Base-by-base conservation (phyloP, 805 yeast species). In the Candida parachauliodes region DNA sequence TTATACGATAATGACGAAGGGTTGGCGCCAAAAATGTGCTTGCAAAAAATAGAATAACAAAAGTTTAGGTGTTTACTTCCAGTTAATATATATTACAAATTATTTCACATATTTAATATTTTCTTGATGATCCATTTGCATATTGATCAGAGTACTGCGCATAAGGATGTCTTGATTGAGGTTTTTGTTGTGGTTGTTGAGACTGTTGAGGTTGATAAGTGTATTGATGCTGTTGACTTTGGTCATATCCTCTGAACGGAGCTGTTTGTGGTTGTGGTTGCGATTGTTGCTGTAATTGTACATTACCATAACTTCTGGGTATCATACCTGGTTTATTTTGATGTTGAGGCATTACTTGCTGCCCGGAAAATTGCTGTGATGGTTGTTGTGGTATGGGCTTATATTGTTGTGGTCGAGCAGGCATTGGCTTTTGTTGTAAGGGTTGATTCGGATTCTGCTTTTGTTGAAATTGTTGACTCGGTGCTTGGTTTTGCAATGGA, bases 11-110 rank as follows among this genome's bases (percentile, higher is more conserved):
- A 40, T 7, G 16, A 16, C 8, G 43, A 38, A 12, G 72, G 73
- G 2, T 54, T 65, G 44, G 60, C 64, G 3, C 73, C 73, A 0
- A 45, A 47, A 28, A 40, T 52, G 29, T 58, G 64, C 43, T 44
- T 63, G 17, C 44, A 44, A 28, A 42, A 41, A 29, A 35, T 47
- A 15, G 37, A 40, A 21, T 32, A 27, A 15, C n/a, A n/a, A n/a
- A n/a, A n/a, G n/a, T n/a, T n/a, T n/a, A n/a, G n/a, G 24, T 21
- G 24, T 21, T 21, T 21, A 8, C 24, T 21, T 8, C 10, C 10
- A 10, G 24, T 21, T 21, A 8, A 21, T 41, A 12, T 19, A 40
- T 22, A 36, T 26, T 34, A 27, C 30, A 28, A 22, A 37, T 14
- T 17, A 6, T 32, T 10, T 22, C 15, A 9, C 22, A 30, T 30